Base-by-base conservation (phyloP, 106 monocot species). In the Dioscorea zingiberensis region DNA sequence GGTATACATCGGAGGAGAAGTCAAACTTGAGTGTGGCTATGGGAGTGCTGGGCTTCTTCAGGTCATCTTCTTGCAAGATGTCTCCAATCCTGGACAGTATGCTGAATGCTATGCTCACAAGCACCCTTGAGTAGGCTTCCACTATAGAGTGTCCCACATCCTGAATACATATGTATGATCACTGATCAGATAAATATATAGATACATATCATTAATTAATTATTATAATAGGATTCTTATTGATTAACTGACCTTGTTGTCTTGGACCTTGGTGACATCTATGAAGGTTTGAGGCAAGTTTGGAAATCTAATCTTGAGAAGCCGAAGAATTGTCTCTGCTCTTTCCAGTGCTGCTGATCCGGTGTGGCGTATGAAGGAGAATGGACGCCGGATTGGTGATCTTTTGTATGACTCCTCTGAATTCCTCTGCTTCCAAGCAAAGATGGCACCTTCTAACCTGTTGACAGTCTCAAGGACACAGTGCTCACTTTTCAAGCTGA, bases 101-200 rank as follows among this genome's bases (percentile, higher is more conserved):
- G 74, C 84, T 87, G 82, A 89, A 93, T 12, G 93, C 86, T 48
- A 89, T 46, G 62, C 80, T 82, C 13, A 80, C 82, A 58, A 93
- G 62, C 27, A 89, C 93, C 48, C 93, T 93, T 10, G 98, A 99
- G 32, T 99, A 93, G 1, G 89, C 93, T 70, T 99, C 98, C 2
- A 87, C 68, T 16, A 99, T 93, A 0, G 98, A 67, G 32, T 80
- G 72, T 2, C 89, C 93, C 14, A 99, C 75, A 57, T 99, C 98
- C 98, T 99, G 44, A 23, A 51, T 6, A 7, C 51, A 53, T 27
- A 7, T 17, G 13, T 47, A 10, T 51, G 46, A 16, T 22, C 7
- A 24, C 6, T 15, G 7, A 21, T 44, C 9, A 12, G 13, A 13
- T 27, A 16, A 8, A 7, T 10, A 51, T 27, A 22, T 18, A 47